phyloP scores from a whole-genome alignment of 192 early-diverging fungal species.

The Coemansia sp. region DNA sequence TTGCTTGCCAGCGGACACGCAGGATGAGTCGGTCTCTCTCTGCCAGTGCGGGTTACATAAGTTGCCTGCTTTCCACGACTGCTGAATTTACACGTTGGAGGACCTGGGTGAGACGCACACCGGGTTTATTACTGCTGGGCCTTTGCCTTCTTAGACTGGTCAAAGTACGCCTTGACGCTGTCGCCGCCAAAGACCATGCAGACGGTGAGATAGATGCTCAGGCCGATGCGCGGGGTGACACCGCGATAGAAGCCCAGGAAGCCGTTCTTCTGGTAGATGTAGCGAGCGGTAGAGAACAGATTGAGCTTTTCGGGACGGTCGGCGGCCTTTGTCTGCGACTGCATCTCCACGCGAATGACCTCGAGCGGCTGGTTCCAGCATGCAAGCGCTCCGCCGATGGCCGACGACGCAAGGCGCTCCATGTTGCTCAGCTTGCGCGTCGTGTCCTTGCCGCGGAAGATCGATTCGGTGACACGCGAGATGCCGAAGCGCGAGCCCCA shows the following conservation, averaged over 20 bases:
- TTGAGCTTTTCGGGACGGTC: constrained; percentile 92
- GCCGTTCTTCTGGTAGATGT: constrained; percentile 91
- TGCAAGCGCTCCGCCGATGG: constrained; percentile 84
- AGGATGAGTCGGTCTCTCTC: no score
- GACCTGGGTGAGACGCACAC: neutral
- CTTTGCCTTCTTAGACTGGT: constrained; percentile 23
- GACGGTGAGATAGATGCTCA: constrained; percentile 81
- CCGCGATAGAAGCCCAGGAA: constrained; percentile 91
- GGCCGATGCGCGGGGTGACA: constrained; percentile 74
- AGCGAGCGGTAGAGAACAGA: constrained; percentile 77
- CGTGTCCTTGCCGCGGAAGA: constrained; percentile 61
- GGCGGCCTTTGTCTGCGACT: constrained; percentile 84
- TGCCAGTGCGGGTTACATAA: no score
- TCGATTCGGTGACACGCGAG: constrained; percentile 66
- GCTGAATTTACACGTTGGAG: neutral
- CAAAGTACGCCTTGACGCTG: constrained; percentile 57
- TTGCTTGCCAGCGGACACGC: no score
- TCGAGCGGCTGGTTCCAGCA: constrained; percentile 99
- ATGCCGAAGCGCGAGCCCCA: constrained; percentile 97
- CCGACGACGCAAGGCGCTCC: constrained; percentile 63
- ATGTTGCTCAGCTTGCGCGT: constrained; percentile 60
- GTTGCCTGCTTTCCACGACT: neutral
- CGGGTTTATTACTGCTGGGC: neutral
- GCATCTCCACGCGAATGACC: constrained; percentile 99
- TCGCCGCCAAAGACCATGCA: constrained; percentile 85